A percentile compares a stretch with the other conserved stretches of the same genome.
Conservation (phyloP, 2,329 filamentous ascomycete genomes). For the Ilyonectria mors-panacis region DNA sequence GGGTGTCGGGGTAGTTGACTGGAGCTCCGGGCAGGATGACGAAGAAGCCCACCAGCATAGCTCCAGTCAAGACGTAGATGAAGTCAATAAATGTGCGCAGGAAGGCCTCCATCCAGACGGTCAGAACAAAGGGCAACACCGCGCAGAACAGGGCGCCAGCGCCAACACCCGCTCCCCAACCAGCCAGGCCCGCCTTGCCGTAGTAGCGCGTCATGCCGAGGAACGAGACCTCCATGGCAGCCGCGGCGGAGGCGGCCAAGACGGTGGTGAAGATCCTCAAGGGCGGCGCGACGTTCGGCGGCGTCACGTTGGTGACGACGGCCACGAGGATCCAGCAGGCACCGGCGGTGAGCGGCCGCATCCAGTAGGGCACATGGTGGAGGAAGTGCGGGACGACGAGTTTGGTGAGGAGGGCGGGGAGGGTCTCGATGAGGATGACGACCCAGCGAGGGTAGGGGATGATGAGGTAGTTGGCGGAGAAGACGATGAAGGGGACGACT, state of each 20-base stretch:
- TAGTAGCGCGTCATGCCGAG: conserved; percentile 51
- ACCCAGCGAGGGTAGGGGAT: conserved; percentile 52
- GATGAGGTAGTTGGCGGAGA: conserved; percentile 54
- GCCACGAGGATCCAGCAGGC: conserved; percentile 49
- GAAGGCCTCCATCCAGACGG: conserved; percentile 45
- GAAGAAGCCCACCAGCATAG: conserved; percentile 48
- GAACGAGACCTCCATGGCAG: conserved; percentile 52
- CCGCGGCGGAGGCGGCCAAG: conserved; percentile 49
- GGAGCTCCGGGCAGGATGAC: conserved; percentile 48
- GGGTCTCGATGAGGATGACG: conserved; percentile 51
- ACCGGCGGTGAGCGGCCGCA: conserved; percentile 47
- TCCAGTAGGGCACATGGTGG: conserved; percentile 47
- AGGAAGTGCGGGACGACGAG: conserved; percentile 48
- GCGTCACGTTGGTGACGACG: conserved; percentile 46
- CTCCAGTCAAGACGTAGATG: conserved; percentile 45
- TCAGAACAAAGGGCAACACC: conserved; percentile 50
- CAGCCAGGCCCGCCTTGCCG: conserved; percentile 50
- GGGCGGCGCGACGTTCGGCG: conserved; percentile 53
- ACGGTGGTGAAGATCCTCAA: conserved; percentile 48
- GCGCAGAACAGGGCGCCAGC: conserved; percentile 48
- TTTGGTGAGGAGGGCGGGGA: conserved; percentile 51
- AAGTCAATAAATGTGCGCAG: conserved; percentile 49
- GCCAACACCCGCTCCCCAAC: conserved; percentile 55
- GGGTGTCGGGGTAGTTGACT: conserved; percentile 40
- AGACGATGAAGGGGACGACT: conserved; percentile 50